Evolutionary conservation across 2,329 filamentous ascomycete genomes (phyloP).

Genomic region (Knoxdaviesia capensis): DNA sequence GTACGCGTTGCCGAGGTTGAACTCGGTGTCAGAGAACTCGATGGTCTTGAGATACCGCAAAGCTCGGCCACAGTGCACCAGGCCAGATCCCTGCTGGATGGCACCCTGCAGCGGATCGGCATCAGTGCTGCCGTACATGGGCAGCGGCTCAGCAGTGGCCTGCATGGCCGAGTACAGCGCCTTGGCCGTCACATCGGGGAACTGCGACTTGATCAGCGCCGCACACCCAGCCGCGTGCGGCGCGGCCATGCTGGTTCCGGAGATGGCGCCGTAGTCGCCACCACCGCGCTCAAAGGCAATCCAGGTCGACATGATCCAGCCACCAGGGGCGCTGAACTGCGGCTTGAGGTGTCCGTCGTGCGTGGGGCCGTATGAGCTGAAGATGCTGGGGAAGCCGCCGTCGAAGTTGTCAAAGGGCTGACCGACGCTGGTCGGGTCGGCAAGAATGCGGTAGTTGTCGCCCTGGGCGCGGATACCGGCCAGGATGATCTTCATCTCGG

Average conservation of each 20-base stretch:
- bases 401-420: constrained; percentile 13
- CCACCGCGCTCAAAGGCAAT: constrained; percentile 7
- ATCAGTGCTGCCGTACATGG: too few species aligned
- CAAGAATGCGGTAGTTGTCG: constrained; percentile 3
- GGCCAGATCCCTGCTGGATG: too few species aligned
- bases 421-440: constrained; percentile 8
- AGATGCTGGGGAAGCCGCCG: constrained; percentile 17
- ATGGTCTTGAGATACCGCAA: too few species aligned
- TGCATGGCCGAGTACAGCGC: too few species aligned
- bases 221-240: constrained; percentile 14
- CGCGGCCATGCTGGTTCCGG: constrained; percentile 16
- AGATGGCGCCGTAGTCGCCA: constrained; percentile 12
- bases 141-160: too few species aligned
- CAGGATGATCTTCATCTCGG: constrained; percentile 1
- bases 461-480: not conserved
- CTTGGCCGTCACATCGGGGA: constrained; percentile 8
- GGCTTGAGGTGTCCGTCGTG: constrained; percentile 11
- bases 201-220: constrained; percentile 14
- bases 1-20: too few species aligned
- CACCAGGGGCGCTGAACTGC: constrained; percentile 14
- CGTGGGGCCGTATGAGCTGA: constrained; percentile 6
- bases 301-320: constrained; percentile 14
- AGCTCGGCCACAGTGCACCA: too few species aligned
- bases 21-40: too few species aligned
- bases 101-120: too few species aligned